phyloP scores from a whole-genome alignment of 805 yeast genomes.

The Wickerhamiella lipophila region DNA sequence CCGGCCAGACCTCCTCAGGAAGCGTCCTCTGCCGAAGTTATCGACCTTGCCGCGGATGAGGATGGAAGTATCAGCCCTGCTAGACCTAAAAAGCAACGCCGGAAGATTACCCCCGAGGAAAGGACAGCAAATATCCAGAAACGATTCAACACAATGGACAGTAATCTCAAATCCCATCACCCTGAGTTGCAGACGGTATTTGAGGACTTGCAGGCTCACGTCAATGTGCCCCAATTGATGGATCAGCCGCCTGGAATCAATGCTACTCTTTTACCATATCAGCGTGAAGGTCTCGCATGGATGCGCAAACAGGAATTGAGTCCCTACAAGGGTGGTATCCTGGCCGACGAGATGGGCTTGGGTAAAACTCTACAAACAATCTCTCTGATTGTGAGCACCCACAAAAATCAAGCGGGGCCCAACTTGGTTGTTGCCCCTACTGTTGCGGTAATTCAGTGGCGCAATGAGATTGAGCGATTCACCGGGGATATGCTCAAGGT shows the following conservation, averaged over 20 bases:
- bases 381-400: slow-evolving; percentile 65
- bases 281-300: slow-evolving; percentile 89
- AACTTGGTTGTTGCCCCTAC: slow-evolving; percentile 93
- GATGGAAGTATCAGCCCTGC: background rate
- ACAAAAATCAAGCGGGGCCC: slow-evolving; percentile 42
- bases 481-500: slow-evolving; percentile 59
- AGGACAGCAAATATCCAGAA: slow-evolving; percentile 7
- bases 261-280: slow-evolving; percentile 71
- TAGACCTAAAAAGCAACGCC: background rate
- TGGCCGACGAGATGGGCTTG: slow-evolving; percentile 99
- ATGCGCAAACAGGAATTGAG: slow-evolving; percentile 62
- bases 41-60: background rate
- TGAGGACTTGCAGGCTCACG: slow-evolving; percentile 40
- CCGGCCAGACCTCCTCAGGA: background rate
- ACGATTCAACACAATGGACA: slow-evolving; percentile 45
- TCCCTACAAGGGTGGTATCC: slow-evolving; percentile 72
- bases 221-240: slow-evolving; percentile 13
- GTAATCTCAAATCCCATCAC: slow-evolving; percentile 56
- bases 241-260: slow-evolving; percentile 70
- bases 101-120: slow-evolving; percentile 4
- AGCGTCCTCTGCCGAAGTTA: background rate
- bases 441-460: slow-evolving; percentile 98
- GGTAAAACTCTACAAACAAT: slow-evolving; percentile 97
- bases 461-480: slow-evolving; percentile 76
- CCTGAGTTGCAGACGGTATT: slow-evolving; percentile 68